Conservation (phyloP, 2,329 filamentous ascomycete genomes). For the Geoglossum cookeanum region DNA sequence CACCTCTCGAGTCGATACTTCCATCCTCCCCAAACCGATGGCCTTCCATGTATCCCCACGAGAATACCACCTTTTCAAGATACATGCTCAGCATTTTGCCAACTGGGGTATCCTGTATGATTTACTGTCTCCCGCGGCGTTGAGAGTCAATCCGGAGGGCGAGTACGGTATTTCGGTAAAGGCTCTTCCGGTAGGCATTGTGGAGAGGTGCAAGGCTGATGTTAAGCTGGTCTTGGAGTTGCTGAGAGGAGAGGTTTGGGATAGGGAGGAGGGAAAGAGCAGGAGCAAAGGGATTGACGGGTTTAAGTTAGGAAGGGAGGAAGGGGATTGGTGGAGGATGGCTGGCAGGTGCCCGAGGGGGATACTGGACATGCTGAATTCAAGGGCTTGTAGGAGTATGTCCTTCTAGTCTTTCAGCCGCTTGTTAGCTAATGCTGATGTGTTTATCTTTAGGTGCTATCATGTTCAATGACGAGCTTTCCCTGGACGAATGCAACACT, state of each 20-base stretch:
- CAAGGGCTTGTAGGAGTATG: conserved; percentile 49
- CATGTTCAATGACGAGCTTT: conserved; percentile 66
- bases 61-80: conserved; percentile 41
- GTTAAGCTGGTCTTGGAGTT: conserved; percentile 55
- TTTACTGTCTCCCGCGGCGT: not conserved
- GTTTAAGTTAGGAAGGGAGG: not conserved
- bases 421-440: too few relatives aligned
- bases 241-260: conserved; percentile 57
- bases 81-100: conserved; percentile 36
- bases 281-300: not conserved
- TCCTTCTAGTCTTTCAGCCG: too few relatives aligned
- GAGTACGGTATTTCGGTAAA: conserved; percentile 27
- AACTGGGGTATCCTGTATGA: conserved; percentile 55
- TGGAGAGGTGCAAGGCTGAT: conserved; percentile 55
- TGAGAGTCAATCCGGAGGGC: not conserved
- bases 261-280: conserved; percentile 28
- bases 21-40: conserved; percentile 31
- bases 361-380: conserved; percentile 59
- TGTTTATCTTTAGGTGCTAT: conserved; percentile 30
- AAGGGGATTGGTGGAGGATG: conserved; percentile 34
- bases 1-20: conserved; percentile 15
- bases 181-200: conserved; percentile 49
- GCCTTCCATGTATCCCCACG: conserved; percentile 42
- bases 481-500: conserved; percentile 33
- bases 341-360: conserved; percentile 55